Percentiles rank a stretch among this genome's conserved stretches.
Conservation (phyloP, 2,329 filamentous ascomycete species). For the Aspergillus fructus region DNA sequence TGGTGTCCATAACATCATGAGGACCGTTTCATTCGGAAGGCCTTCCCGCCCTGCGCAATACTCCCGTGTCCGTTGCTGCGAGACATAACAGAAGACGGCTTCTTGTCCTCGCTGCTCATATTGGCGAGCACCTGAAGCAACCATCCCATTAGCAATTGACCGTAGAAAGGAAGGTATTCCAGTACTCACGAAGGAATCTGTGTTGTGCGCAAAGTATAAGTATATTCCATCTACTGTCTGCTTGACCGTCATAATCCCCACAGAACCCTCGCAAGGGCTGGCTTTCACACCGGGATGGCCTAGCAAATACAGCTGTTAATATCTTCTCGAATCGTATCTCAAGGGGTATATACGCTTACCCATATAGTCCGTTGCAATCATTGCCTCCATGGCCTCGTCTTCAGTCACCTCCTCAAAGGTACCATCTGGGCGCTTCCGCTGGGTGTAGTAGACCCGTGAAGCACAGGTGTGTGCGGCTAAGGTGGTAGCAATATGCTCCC, state of each 20-base stretch:
- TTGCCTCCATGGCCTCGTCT: conserved; percentile 73
- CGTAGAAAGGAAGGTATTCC: neutral
- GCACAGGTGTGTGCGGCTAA: conserved; percentile 86
- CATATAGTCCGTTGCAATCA: conserved; percentile 91
- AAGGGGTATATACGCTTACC: conserved; percentile 41
- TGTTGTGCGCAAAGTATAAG: conserved; percentile 95
- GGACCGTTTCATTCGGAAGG: conserved; percentile 26
- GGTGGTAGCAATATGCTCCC: conserved; percentile 96
- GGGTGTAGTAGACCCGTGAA: conserved; percentile 73
- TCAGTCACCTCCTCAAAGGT: conserved; percentile 67
- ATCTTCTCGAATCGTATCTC: neutral
- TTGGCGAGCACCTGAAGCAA: conserved; percentile 68
- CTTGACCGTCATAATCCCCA: conserved; percentile 89
- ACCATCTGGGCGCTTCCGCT: conserved; percentile 62
- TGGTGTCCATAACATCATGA: conserved; percentile 13
- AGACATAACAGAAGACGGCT: conserved; percentile 84
- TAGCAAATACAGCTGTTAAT: conserved; percentile 22
- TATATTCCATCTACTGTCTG: conserved; percentile 73
- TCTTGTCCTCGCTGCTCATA: conserved; percentile 75
- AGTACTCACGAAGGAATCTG: conserved; percentile 67
- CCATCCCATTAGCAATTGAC: conserved; percentile 7
- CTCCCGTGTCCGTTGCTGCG: conserved; percentile 58
- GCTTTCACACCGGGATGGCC: conserved; percentile 77
- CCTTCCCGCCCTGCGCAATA: conserved; percentile 50
- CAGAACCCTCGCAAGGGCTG: conserved; percentile 80